A percentile compares a stretch with the other conserved stretches of the same genome.
These are phyloP conservation scores for Fulvia fulva DNA, from an alignment of 2,329 filamentous ascomycete species.

Conservation along the genomic window DNA sequence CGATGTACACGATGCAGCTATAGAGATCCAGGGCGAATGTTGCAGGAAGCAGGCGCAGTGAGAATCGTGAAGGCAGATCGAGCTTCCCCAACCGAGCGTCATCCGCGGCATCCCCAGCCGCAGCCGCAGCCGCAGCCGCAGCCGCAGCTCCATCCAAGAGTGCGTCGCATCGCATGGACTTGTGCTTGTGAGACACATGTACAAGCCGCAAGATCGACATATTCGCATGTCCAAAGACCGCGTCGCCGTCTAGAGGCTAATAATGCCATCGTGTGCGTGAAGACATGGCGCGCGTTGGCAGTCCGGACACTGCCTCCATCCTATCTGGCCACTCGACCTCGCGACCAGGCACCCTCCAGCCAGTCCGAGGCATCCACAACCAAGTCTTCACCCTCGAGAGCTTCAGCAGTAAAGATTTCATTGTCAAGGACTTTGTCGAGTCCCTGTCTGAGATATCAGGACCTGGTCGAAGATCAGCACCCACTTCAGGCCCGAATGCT, in stretches of 20 bases:
- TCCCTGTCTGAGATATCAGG: constrained; percentile 80
- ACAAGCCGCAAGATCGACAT: too few relatives aligned
- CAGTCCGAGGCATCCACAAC: constrained; percentile 31
- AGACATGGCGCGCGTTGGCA: constrained; percentile 18
- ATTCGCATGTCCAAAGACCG: too few relatives aligned
- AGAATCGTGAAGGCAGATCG: background rate
- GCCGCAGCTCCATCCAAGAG: too few relatives aligned
- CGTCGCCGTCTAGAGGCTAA: background rate
- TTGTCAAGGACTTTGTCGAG: constrained; percentile 97
- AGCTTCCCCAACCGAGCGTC: background rate
- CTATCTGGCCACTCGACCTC: constrained; percentile 33
- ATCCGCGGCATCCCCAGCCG: background rate
- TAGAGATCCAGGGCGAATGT: too few relatives aligned
- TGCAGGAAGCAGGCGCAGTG: too few relatives aligned
- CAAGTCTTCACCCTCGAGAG: constrained; percentile 74
- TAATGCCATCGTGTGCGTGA: background rate
- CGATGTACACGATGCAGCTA: background rate
- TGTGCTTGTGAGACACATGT: too few relatives aligned
- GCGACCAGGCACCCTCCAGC: constrained; percentile 27
- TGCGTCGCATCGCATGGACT: too few relatives aligned
- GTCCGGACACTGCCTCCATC: constrained; percentile 40
- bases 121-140: too few relatives aligned
- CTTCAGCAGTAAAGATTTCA: constrained; percentile 69
- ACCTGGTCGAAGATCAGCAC: constrained; percentile 72
- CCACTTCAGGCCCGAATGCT: constrained; percentile 33